Conservation (phyloP, 805 yeast genomes). For the Ogataea sp. region DNA sequence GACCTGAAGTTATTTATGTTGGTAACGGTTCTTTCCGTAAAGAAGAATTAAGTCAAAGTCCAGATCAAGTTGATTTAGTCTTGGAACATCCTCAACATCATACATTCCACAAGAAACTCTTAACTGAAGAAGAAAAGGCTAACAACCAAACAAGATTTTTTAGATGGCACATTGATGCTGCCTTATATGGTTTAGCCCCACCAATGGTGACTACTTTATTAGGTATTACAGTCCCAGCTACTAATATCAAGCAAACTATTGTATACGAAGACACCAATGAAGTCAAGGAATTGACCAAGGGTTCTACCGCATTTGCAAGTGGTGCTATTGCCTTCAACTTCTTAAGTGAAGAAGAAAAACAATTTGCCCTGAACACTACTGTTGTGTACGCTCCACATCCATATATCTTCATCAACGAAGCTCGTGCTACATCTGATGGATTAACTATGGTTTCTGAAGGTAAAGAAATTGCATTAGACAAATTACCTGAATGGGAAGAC, state of each 20-base stretch:
- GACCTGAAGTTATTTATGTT: constrained; percentile 85
- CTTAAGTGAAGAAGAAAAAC: constrained; percentile 61
- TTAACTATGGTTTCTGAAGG: constrained; percentile 79
- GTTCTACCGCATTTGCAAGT: constrained; percentile 84
- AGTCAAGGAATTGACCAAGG: constrained; percentile 60
- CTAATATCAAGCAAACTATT: constrained; percentile 53
- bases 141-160: constrained; percentile 69
- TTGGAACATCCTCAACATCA: constrained; percentile 82
- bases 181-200: constrained; percentile 77
- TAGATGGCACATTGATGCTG: constrained; percentile 93
- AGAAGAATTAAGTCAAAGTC: constrained; percentile 33
- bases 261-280: constrained; percentile 63
- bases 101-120: constrained; percentile 63
- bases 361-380: constrained; percentile 66
- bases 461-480: constrained; percentile 55
- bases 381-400: constrained; percentile 93
- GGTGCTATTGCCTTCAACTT: constrained; percentile 73
- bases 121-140: constrained; percentile 56
- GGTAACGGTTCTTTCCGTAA: constrained; percentile 72
- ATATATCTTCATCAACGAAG: constrained; percentile 73
- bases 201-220: constrained; percentile 80
- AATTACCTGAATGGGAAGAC: constrained; percentile 80
- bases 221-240: constrained; percentile 74
- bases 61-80: constrained; percentile 32
- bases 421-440: constrained; percentile 80